phyloP scores from a whole-genome alignment of 2,329 filamentous ascomycete species.

The Phyllosticta capitalensis region DNA sequence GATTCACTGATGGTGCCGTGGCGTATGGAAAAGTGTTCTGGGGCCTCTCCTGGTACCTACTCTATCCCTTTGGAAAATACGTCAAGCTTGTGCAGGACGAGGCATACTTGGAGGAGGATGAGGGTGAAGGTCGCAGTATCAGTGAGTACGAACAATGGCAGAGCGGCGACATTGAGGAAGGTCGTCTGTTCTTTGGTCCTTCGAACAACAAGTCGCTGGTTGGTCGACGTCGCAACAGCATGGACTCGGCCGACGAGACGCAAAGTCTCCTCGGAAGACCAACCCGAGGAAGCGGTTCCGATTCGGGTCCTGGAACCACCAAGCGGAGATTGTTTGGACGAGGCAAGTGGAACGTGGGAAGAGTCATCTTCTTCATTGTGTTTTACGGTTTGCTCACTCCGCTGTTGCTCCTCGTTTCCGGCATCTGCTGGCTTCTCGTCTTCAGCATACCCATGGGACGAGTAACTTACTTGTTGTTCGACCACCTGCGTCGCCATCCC shows the following conservation, averaged over 20 bases:
- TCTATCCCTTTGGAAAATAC: constrained; percentile 96
- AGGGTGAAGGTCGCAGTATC: constrained; percentile 92
- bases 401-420: constrained; percentile 73
- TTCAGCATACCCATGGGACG: constrained; percentile 99
- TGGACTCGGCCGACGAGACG: constrained; percentile 81
- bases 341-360: constrained; percentile 88
- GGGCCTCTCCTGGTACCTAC: constrained; percentile 74
- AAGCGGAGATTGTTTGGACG: constrained; percentile 82
- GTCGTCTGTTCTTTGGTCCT: constrained; percentile 90
- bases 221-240: constrained; percentile 75
- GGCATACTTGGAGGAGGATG: constrained; percentile 85
- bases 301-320: constrained; percentile 21
- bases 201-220: constrained; percentile 63
- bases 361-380: constrained; percentile 91
- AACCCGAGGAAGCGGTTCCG: constrained; percentile 40
- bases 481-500: constrained; percentile 86
- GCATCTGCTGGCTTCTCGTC: constrained; percentile 89
- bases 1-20: constrained; percentile 64
- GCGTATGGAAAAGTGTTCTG: constrained; percentile 81
- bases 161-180: constrained; percentile 91
- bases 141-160: constrained; percentile 99
- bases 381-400: constrained; percentile 92
- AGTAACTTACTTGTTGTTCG: constrained; percentile 78
- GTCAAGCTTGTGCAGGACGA: constrained; percentile 91
- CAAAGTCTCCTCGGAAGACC: constrained; percentile 74